Percentiles rank a stretch among this genome's conserved stretches.
These are phyloP conservation scores for Aureobasidium sp. DNA, from an alignment of 2,329 filamentous ascomycete species.

Conservation along the genomic window DNA sequence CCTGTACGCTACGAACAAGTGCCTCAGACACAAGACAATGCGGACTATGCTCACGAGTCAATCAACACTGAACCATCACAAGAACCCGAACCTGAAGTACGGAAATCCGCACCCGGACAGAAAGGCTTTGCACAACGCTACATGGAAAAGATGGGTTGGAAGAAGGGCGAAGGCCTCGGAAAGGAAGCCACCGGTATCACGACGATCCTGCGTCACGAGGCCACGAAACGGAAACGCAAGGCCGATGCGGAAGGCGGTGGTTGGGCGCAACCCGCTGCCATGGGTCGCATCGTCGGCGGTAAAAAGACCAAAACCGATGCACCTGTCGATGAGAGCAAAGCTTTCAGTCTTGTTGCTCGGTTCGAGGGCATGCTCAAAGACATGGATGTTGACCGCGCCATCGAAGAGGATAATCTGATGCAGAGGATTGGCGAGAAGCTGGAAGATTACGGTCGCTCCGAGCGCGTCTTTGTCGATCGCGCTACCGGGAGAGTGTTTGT, in stretches of 20 bases:
- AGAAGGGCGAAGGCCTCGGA: constrained; percentile 78
- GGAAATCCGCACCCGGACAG: constrained; percentile 67
- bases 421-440: constrained; percentile 97
- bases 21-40: constrained; percentile 30
- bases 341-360: constrained; percentile 65
- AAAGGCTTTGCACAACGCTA: constrained; percentile 79
- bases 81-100: constrained; percentile 35
- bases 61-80: constrained; percentile 24
- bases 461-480: constrained; percentile 49
- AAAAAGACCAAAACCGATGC: constrained; percentile 45
- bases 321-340: constrained; percentile 27
- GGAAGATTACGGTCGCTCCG: constrained; percentile 48
- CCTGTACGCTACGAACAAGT: constrained; percentile 66
- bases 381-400: constrained; percentile 72
- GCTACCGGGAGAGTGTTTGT: constrained; percentile 67
- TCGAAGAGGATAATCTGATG: constrained; percentile 62
- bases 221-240: constrained; percentile 78
- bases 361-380: constrained; percentile 79
- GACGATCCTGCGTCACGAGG: constrained; percentile 72
- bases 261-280: constrained; percentile 59
- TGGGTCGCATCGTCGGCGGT: constrained; percentile 76
- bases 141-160: constrained; percentile 92
- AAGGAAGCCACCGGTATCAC: constrained; percentile 76
- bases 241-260: constrained; percentile 73
- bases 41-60: constrained; percentile 25